Evolutionary conservation across 1,139 yeast genomes (phyloP).

Genomic region (Saccharomycopsis crataegensis): DNA sequence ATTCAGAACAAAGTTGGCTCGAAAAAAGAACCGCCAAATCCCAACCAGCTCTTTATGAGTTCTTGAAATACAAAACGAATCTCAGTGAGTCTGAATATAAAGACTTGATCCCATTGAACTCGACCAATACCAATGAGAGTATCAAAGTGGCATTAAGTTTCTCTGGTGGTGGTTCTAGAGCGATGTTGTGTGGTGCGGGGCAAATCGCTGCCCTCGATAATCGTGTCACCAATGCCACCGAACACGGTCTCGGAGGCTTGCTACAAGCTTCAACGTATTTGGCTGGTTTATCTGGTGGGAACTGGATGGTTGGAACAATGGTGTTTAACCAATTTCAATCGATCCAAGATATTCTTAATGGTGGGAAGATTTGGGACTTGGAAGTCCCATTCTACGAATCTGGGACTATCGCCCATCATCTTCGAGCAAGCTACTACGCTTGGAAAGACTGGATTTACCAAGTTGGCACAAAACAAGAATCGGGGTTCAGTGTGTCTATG

Average conservation of each 20-base stretch:
- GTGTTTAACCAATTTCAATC: slow-evolving; percentile 75
- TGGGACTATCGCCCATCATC: slow-evolving; percentile 29
- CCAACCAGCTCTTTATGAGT: slow-evolving; percentile 44
- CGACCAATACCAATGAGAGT: neutral
- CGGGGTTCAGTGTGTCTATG: slow-evolving; percentile 69
- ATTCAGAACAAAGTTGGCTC: slow-evolving; percentile 30
- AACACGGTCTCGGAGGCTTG: slow-evolving; percentile 70
- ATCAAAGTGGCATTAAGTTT: slow-evolving; percentile 57
- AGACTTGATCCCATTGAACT: slow-evolving; percentile 22
- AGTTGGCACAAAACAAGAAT: slow-evolving; percentile 52
- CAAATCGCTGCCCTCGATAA: slow-evolving; percentile 75
- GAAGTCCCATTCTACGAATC: slow-evolving; percentile 45
- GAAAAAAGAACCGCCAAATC: slow-evolving; percentile 42
- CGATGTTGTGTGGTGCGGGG: slow-evolving; percentile 89
- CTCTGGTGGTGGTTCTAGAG: slow-evolving; percentile 90
- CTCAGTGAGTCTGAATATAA: slow-evolving; percentile 51
- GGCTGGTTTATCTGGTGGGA: slow-evolving; percentile 56
- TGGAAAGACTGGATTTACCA: slow-evolving; percentile 57
- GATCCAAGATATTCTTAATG: slow-evolving; percentile 47
- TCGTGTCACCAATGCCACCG: slow-evolving; percentile 52
- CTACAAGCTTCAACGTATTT: slow-evolving; percentile 67
- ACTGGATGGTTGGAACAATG: slow-evolving; percentile 53
- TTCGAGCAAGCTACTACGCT: slow-evolving; percentile 14
- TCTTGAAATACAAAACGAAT: slow-evolving; percentile 45
- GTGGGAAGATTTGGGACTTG: slow-evolving; percentile 61